phyloP scores from a whole-genome alignment of 805 yeast species.

The Saccharomycopsis schoenii region DNA sequence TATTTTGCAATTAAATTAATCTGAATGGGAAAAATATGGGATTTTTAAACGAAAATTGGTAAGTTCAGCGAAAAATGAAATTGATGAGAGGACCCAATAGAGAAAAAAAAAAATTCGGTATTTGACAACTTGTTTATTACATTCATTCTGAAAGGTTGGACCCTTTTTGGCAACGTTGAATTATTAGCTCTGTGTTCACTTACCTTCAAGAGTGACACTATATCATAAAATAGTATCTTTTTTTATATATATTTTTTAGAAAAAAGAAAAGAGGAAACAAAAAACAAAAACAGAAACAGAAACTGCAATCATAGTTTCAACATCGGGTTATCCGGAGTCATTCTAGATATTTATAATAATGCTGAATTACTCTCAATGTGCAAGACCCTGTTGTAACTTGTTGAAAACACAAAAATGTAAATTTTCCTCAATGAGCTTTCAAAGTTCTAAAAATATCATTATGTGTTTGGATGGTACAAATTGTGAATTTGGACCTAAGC shows the following conservation, averaged over 20 bases:
- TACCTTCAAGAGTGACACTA: not conserved
- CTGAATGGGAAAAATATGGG: too few species aligned
- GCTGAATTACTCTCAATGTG: not conserved
- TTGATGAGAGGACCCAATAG: not conserved
- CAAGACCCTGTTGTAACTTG: not conserved
- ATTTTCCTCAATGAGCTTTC: not conserved
- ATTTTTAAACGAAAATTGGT: too few species aligned
- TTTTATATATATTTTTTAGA: too few species aligned
- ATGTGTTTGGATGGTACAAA: slow-evolving; percentile 58
- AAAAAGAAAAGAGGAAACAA: too few species aligned
- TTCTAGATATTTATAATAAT: not conserved
- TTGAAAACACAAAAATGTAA: not conserved
- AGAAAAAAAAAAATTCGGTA: not conserved
- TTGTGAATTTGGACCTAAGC: slow-evolving; percentile 45
- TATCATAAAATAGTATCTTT: not conserved
- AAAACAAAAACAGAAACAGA: too few species aligned
- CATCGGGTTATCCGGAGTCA: not conserved
- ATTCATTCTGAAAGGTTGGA: not conserved
- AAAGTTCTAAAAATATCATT: slow-evolving; percentile 32
- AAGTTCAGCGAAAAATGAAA: too few species aligned
- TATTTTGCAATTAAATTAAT: too few species aligned
- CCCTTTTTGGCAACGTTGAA: not conserved
- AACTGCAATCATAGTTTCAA: not conserved
- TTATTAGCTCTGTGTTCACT: not conserved
- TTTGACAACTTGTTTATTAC: too few species aligned